Percentiles rank a stretch among this genome's conserved stretches.
Evolutionary conservation across 2,329 filamentous ascomycete species (phyloP).

Genomic region (Sphaerostilbella broomeana): DNA sequence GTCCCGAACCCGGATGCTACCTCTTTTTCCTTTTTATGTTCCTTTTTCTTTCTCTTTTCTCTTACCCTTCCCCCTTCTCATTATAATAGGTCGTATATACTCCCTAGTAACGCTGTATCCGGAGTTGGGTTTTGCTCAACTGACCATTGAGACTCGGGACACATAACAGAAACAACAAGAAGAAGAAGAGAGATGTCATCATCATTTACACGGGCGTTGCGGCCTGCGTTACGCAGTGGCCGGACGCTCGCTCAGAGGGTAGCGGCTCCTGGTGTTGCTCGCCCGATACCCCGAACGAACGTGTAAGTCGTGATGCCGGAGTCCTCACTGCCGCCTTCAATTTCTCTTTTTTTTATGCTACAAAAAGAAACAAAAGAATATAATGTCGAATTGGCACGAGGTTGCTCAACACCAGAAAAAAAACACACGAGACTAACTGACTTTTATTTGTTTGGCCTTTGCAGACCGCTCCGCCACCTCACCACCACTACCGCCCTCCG

Average conservation of each 20-base stretch:
- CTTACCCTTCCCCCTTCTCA: neutral
- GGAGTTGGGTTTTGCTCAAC: too few relatives aligned
- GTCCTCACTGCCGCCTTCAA: too few relatives aligned
- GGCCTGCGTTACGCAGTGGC: conserved; percentile 45
- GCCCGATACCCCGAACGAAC: conserved; percentile 18
- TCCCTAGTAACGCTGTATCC: too few relatives aligned
- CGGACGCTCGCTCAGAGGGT: conserved; percentile 28
- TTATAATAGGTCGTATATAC: too few relatives aligned
- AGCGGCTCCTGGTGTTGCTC: conserved; percentile 19
- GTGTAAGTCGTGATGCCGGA: conserved; percentile 21
- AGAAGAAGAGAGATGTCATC: too few relatives aligned
- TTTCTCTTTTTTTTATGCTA: neutral
- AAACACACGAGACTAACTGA: too few relatives aligned
- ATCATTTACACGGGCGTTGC: conserved; percentile 43
- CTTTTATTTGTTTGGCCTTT: too few relatives aligned
- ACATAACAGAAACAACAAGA: too few relatives aligned
- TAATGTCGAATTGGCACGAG: conserved; percentile 4
- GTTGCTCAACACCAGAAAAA: neutral
- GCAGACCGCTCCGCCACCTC: conserved; percentile 44
- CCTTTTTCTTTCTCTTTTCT: neutral
- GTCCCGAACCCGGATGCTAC: too few relatives aligned
- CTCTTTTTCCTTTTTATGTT: neutral
- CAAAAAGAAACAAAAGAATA: neutral
- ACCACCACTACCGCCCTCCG: conserved; percentile 53
- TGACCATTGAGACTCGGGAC: too few relatives aligned